A percentile compares a stretch with the other conserved stretches of the same genome.
Conservation (phyloP, 2,329 filamentous ascomycete genomes). For the Hypoxylon sp. region DNA sequence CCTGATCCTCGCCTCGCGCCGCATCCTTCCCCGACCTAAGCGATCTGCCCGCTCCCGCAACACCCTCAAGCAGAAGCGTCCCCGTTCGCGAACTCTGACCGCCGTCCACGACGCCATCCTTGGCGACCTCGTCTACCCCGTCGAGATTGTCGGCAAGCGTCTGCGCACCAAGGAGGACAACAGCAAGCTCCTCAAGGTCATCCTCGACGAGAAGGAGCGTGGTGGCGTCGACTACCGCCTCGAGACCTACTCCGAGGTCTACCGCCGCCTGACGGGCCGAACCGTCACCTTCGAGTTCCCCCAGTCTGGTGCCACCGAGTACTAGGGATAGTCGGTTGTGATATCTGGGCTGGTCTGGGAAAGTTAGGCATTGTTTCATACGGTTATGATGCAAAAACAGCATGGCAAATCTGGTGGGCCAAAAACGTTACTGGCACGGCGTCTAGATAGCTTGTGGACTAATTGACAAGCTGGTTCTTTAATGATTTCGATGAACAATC, state of each 20-base stretch:
- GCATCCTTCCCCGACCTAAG: slow-evolving; percentile 98
- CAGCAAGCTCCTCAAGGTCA: slow-evolving; percentile 97
- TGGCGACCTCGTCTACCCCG: slow-evolving; percentile 96
- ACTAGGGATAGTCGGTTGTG: slow-evolving; percentile 66
- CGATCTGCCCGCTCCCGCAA: slow-evolving; percentile 96
- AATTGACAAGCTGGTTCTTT: slow-evolving; percentile 52
- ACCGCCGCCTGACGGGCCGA: slow-evolving; percentile 97
- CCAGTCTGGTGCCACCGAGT: slow-evolving; percentile 79
- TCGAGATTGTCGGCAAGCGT: slow-evolving; percentile 99
- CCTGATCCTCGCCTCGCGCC: slow-evolving; percentile 97
- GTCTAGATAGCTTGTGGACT: slow-evolving; percentile 62
- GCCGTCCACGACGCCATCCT: slow-evolving; percentile 99
- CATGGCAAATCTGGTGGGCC: slow-evolving; percentile 45
- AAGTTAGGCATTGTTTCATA: slow-evolving; percentile 37
- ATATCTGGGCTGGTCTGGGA: slow-evolving; percentile 38
- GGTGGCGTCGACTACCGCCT: slow-evolving; percentile 99
- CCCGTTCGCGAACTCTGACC: slow-evolving; percentile 95
- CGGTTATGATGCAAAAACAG: slow-evolving; percentile 41
- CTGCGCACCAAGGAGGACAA: slow-evolving; percentile 98
- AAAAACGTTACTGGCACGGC: slow-evolving; percentile 54
- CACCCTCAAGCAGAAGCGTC: slow-evolving; percentile 98
- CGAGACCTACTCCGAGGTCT: slow-evolving; percentile 99
- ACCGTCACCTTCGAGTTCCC: slow-evolving; percentile 99
- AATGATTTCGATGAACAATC: slow-evolving; percentile 40
- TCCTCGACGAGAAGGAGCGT: slow-evolving; percentile 99